phyloP scores from a whole-genome alignment of 78 protist species.

The Planoprotostelium fungivorum region DNA sequence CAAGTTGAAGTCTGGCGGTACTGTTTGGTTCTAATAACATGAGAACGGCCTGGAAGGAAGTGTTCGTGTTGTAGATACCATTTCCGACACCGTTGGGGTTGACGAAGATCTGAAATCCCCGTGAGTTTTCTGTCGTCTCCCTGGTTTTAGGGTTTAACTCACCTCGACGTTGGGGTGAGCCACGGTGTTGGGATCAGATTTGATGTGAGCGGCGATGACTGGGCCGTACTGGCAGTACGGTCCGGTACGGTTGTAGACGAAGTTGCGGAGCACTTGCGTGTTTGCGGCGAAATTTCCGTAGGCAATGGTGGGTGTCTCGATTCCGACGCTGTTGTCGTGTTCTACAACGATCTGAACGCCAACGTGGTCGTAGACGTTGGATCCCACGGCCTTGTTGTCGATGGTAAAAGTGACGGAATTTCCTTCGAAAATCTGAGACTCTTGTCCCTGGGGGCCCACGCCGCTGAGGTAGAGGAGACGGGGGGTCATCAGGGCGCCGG shows the following conservation, averaged over 20 bases:
- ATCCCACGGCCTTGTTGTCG: not conserved
- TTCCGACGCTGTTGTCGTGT: not conserved
- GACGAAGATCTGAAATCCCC: not conserved
- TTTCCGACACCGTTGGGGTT: not conserved
- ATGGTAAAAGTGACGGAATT: not conserved
- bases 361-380: not conserved
- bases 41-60: not conserved
- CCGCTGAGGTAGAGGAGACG: too few species aligned
- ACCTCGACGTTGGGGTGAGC: not conserved
- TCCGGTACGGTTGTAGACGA: not conserved
- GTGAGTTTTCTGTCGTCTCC: not conserved
- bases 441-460: too few species aligned
- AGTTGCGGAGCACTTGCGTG: not conserved
- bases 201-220: not conserved
- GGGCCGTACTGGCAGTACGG: not conserved
- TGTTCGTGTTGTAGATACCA: not conserved
- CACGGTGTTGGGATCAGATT: not conserved
- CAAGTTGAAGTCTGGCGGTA: not conserved
- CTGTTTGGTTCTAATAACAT: not conserved
- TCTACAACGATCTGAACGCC: not conserved
- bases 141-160: not conserved
- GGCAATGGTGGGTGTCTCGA: not conserved
- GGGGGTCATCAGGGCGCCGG: too few species aligned
- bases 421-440: too few species aligned
- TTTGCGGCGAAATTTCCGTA: not conserved